Evolutionary conservation across 192 early-diverging fungal genomes (phyloP).

Genomic region (Linnemannia zychae): DNA sequence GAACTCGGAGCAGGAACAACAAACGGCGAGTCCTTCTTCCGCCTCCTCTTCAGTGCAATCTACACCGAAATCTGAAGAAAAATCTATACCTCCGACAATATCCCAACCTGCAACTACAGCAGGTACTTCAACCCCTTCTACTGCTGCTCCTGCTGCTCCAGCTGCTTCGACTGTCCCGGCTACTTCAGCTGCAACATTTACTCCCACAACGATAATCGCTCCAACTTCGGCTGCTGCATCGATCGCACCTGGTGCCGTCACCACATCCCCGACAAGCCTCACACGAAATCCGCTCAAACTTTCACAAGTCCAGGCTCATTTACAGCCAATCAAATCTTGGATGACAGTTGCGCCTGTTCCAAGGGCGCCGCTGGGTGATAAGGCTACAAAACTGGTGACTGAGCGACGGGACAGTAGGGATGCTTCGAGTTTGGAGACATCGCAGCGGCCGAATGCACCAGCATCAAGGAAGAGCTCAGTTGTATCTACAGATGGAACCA

Average conservation of each 20-base stretch:
- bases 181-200: neutral
- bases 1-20: constrained; percentile 17
- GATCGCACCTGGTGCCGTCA: neutral
- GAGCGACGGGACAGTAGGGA: constrained; percentile 37
- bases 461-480: constrained; percentile 41
- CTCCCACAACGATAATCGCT: neutral
- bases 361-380: constrained; percentile 26
- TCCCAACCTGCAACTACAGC: neutral
- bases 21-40: neutral
- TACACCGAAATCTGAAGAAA: constrained; percentile 1
- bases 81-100: constrained; percentile 16
- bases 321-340: constrained; percentile 52
- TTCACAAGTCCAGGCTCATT: constrained; percentile 34
- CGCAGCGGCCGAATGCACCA: constrained; percentile 3
- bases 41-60: neutral
- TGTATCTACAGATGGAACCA: neutral
- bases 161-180: neutral
- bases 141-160: neutral
- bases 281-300: constrained; percentile 37
- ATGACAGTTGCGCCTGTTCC: constrained; percentile 39
- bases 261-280: neutral
- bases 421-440: constrained; percentile 8
- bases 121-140: neutral
- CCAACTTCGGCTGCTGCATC: neutral
- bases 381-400: neutral